A percentile compares a stretch with the other conserved stretches of the same genome.
Conservation (phyloP, 306 rosid species). For the Ormosia semicastrata region DNA sequence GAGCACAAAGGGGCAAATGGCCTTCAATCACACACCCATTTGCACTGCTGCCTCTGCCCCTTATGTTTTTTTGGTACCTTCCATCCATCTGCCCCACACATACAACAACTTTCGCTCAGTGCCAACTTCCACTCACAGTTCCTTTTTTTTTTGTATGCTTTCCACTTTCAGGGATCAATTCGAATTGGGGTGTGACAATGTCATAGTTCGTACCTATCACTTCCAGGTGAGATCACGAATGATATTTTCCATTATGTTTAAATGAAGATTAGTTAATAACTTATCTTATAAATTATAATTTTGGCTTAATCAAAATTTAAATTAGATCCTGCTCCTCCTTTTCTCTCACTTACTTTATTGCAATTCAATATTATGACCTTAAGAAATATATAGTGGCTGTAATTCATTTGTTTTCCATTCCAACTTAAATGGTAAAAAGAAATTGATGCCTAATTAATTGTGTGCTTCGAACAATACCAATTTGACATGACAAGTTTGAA, state of each 20-base stretch:
- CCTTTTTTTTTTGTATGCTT: slow-evolving; percentile 5
- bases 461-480: background rate
- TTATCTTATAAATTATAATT: background rate
- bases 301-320: background rate
- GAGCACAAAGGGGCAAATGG: slow-evolving; percentile 41
- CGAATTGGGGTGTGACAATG: background rate
- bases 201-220: background rate
- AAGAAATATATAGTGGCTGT: background rate
- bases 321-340: background rate
- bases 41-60: slow-evolving; percentile 2
- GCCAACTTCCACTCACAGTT: slow-evolving; percentile 32
- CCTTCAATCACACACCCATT: slow-evolving; percentile 32
- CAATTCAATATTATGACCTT: background rate
- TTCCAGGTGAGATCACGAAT: background rate
- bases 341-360: background rate
- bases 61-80: slow-evolving; percentile 19
- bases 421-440: background rate
- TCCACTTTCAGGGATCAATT: slow-evolving; percentile 5
- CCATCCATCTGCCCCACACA: slow-evolving; percentile 7
- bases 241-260: background rate
- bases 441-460: background rate
- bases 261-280: background rate
- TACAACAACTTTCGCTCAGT: slow-evolving; percentile 6
- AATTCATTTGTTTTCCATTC: background rate
- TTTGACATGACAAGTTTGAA: slow-evolving; percentile 19